Evolutionary conservation across 768 basidiomycete genomes (phyloP).

Genomic region (Suillus occidentalis): DNA sequence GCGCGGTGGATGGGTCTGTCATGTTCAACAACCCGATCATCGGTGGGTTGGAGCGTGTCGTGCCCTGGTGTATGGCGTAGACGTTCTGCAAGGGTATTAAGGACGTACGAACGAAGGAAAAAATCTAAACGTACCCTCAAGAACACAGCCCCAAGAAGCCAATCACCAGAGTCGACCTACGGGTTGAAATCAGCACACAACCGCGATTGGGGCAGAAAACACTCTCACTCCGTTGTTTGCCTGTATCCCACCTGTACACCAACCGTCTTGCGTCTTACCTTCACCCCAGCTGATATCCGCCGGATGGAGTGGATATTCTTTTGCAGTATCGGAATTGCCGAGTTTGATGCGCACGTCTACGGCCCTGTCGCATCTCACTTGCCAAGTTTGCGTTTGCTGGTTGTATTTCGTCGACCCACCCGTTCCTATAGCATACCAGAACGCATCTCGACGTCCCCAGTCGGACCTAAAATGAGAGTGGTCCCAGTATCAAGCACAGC

Average conservation of each 20-base stretch:
- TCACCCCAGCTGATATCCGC: constrained; percentile 53
- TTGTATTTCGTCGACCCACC: constrained; percentile 41
- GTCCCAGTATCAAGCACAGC: constrained; percentile 67
- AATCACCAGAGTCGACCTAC: constrained; percentile 57
- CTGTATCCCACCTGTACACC: constrained; percentile 61
- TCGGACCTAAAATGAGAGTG: constrained; percentile 55
- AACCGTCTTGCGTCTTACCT: constrained; percentile 38
- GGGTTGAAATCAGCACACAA: constrained; percentile 8
- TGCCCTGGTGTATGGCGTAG: constrained; percentile 49
- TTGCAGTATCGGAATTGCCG: constrained; percentile 33
- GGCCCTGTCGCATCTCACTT: constrained; percentile 50
- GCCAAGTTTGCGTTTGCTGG: constrained; percentile 39
- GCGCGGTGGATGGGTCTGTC: constrained; percentile 39
- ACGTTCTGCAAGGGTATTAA: constrained; percentile 44
- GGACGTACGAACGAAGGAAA: background rate
- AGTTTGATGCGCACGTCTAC: constrained; percentile 46
- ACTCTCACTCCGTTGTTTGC: constrained; percentile 45
- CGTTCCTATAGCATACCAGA: constrained; percentile 49
- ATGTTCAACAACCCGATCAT: constrained; percentile 45
- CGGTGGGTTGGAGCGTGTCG: constrained; percentile 40
- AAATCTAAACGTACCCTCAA: constrained; percentile 41
- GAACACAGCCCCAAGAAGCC: constrained; percentile 61
- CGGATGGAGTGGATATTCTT: constrained; percentile 49
- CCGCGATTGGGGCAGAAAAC: background rate
- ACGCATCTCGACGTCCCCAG: constrained; percentile 49